Evolutionary conservation across 2,329 filamentous ascomycete genomes (phyloP).

Genomic region (Cladophialophora yegresii): DNA sequence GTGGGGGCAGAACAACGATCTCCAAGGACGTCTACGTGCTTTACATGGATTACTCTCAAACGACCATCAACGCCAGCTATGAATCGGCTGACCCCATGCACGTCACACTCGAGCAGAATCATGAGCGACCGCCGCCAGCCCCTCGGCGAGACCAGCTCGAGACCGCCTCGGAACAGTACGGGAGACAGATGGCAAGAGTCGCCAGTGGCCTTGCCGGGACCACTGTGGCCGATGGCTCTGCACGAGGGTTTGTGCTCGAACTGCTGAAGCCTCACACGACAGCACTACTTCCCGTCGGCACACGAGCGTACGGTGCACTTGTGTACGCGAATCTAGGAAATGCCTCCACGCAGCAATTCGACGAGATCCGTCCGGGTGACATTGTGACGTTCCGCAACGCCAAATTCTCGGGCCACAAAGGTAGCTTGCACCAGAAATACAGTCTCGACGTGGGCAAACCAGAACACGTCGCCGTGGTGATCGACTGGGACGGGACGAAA

Average conservation of each 20-base stretch:
- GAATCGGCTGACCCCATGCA: constrained; percentile 73
- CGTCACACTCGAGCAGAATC: constrained; percentile 77
- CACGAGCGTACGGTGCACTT: constrained; percentile 82
- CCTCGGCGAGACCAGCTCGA: constrained; percentile 94
- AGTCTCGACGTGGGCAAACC: constrained; percentile 81
- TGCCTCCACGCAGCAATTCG: constrained; percentile 82
- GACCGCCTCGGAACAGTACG: constrained; percentile 77
- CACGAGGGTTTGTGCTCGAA: constrained; percentile 74
- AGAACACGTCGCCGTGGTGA: constrained; percentile 84
- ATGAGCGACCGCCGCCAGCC: constrained; percentile 77
- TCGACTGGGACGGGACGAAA: constrained; percentile 98
- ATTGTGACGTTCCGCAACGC: constrained; percentile 91
- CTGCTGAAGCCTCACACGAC: constrained; percentile 72
- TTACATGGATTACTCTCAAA: constrained; percentile 96
- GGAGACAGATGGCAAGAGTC: constrained; percentile 69
- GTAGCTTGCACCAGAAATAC: constrained; percentile 94
- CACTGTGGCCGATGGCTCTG: constrained; percentile 80
- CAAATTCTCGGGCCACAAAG: constrained; percentile 92
- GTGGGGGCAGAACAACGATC: constrained; percentile 69
- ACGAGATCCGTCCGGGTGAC: constrained; percentile 91
- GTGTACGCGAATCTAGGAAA: constrained; percentile 96
- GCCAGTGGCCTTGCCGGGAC: constrained; percentile 72
- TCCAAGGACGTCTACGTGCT: constrained; percentile 84
- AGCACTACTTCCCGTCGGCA: constrained; percentile 81
- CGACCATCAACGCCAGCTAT: constrained; percentile 77